Base-by-base conservation (phyloP, 2,329 filamentous ascomycete species). In the Chaetomiaceae sp. region DNA sequence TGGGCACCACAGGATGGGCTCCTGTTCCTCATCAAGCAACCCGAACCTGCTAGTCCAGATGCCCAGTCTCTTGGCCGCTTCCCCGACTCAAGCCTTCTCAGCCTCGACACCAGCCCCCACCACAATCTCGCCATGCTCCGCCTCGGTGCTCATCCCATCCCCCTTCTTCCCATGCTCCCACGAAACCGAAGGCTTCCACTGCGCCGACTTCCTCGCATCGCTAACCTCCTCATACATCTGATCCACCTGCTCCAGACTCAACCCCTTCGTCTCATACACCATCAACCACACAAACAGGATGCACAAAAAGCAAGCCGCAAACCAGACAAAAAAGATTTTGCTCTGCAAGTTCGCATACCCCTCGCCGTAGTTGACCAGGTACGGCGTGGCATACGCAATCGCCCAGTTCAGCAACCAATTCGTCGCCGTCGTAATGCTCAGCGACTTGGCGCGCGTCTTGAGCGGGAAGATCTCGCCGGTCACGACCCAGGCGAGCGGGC, bases 191-290 rank as follows among this genome's bases (percentile, higher is more conserved):
- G 45, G 34, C 23, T 39, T 29, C 45, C 45, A 47, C 3, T 1
- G 3, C 1, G 43, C 20, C 31, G 43, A 46, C 7, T 46, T 46
- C 23, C 45, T 34, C 4, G 45, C 45, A 12, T 29, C 45, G 34
- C 23, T 38, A 17, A 37, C 33, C 45, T 88, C 86, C 20, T 71
- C 72, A 68, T 91, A 92, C 45, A 92, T 71, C 72, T 89, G 82
- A 65, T 95, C 89, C 53, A 95, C 85, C 71, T 95, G 82, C 70
- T 95, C 90, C 22, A 95, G 80, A 0, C 82, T 84, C 12, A 91
- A 78, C 15, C 88, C 88, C 77, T 95, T 95, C 54, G 90, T 95
- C 75, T 94, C 90, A 66, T 92, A 92, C 65, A 95, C 83, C 71
- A 84, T 82, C 68, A 87, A 85, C 67, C 81, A 88, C n/a, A 88